These are phyloP conservation scores for Lepiota subincarnata DNA, from an alignment of 768 basidiomycete genomes.

Conservation along the genomic window DNA sequence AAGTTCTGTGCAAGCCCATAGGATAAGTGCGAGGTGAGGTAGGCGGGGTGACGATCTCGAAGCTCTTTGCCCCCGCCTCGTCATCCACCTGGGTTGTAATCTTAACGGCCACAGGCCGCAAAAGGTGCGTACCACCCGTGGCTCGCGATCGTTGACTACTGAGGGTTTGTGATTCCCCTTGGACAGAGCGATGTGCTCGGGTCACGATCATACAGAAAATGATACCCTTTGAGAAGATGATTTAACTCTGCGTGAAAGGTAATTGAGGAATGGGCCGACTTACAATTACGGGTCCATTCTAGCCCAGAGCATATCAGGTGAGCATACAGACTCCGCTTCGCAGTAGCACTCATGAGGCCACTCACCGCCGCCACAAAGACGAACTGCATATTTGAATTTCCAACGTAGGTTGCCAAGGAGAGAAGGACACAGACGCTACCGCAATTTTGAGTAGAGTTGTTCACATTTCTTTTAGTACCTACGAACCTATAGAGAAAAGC, in stretches of 20 bases:
- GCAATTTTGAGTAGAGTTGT: background rate
- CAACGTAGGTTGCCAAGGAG: slow-evolving; percentile 15
- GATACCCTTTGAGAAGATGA: slow-evolving; percentile 16
- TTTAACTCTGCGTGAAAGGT: background rate
- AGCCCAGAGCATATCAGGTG: slow-evolving; percentile 10
- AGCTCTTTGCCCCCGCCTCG: slow-evolving; percentile 6
- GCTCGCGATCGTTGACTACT: slow-evolving; percentile 12
- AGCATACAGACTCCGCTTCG: background rate
- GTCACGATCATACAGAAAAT: slow-evolving; percentile 22
- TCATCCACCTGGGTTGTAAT: slow-evolving; percentile 17
- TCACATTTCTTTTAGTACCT: background rate
- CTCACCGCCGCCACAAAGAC: slow-evolving; percentile 17
- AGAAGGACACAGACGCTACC: slow-evolving; percentile 15
- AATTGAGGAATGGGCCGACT: slow-evolving; percentile 6
- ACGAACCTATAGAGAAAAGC: slow-evolving; percentile 18
- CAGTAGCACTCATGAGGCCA: background rate
- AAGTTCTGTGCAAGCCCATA: too few species aligned
- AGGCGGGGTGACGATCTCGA: slow-evolving; percentile 14
- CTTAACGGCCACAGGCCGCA: slow-evolving; percentile 17
- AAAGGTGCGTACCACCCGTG: slow-evolving; percentile 11
- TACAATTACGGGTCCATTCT: slow-evolving; percentile 20
- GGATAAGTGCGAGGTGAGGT: slow-evolving; percentile 9
- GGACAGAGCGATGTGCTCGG: slow-evolving; percentile 16
- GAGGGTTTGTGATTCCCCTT: slow-evolving; percentile 2
- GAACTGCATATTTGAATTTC: slow-evolving; percentile 16